These are phyloP conservation scores for Aspergillus sp. DNA, from an alignment of 2,329 filamentous ascomycete species.

Conservation along the genomic window DNA sequence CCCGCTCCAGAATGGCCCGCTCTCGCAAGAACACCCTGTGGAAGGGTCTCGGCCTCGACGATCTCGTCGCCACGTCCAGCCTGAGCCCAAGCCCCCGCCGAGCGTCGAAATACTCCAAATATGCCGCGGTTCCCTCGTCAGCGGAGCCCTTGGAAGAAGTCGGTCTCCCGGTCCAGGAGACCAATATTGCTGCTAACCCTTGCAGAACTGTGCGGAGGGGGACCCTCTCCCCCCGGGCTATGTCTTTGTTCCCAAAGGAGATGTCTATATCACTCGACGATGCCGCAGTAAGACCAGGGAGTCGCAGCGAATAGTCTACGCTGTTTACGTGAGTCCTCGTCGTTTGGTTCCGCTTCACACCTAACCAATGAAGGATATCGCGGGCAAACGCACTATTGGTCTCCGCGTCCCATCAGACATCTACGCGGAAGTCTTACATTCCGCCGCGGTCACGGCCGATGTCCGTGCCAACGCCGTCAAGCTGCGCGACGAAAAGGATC, in stretches of 20 bases:
- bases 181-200: slow-evolving; percentile 1
- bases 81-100: slow-evolving; percentile 1
- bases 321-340: slow-evolving; percentile 26
- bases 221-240: slow-evolving; percentile 23
- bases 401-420: slow-evolving; percentile 36
- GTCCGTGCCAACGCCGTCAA: slow-evolving; percentile 32
- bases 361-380: slow-evolving; percentile 15
- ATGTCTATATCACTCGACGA: slow-evolving; percentile 36
- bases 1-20: background rate
- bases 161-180: slow-evolving; percentile 3
- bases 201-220: slow-evolving; percentile 23
- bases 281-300: slow-evolving; percentile 31
- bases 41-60: slow-evolving; percentile 4
- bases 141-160: slow-evolving; percentile 21
- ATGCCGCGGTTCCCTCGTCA: slow-evolving; percentile 11
- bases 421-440: slow-evolving; percentile 27
- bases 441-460: slow-evolving; percentile 31
- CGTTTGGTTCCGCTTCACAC: background rate
- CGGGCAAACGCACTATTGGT: slow-evolving; percentile 27
- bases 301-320: slow-evolving; percentile 21
- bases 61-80: slow-evolving; percentile 1
- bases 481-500: slow-evolving; percentile 24
- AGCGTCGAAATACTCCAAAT: slow-evolving; percentile 9
- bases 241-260: slow-evolving; percentile 33
- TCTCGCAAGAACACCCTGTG: slow-evolving; percentile 5